Evolutionary conservation across 179 eudicot species (phyloP).

Genomic region (Beta macrorhiza): DNA sequence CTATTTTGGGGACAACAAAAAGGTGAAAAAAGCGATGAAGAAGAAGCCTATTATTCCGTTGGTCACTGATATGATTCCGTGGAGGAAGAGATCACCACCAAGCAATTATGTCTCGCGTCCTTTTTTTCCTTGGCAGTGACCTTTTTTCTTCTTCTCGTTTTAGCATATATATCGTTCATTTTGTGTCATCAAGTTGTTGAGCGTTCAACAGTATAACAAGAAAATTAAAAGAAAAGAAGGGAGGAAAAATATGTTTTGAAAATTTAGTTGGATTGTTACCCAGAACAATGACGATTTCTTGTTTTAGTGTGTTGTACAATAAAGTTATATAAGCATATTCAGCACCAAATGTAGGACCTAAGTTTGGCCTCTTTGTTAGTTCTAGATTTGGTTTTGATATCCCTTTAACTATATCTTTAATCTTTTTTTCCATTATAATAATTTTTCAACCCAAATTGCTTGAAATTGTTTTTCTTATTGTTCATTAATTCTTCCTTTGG

Average conservation of each 20-base stretch:
- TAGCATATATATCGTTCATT: background rate
- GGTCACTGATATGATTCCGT: conserved; percentile 33
- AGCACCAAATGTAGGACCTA: background rate
- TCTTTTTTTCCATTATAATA: too few relatives aligned
- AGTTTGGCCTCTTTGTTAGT: too few relatives aligned
- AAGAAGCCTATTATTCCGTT: conserved; percentile 46
- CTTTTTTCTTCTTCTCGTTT: background rate
- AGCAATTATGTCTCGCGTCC: conserved; percentile 21
- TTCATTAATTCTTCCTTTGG: too few relatives aligned
- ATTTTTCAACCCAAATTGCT: too few relatives aligned
- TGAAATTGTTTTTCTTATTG: too few relatives aligned
- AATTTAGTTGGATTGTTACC: background rate
- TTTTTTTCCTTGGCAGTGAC: conserved; percentile 23
- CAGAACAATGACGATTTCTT: background rate
- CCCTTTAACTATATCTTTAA: too few relatives aligned
- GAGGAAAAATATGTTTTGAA: background rate
- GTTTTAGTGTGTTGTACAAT: background rate
- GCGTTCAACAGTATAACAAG: background rate
- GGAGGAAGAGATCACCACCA: conserved; percentile 41
- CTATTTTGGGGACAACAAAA: conserved; percentile 21
- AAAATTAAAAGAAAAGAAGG: background rate
- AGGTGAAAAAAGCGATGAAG: conserved; percentile 25
- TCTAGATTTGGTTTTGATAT: too few relatives aligned
- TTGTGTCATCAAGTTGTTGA: background rate
- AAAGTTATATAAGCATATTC: too few relatives aligned